phyloP scores from a whole-genome alignment of 2,329 filamentous ascomycete genomes.

The Lecanicillium sp. region DNA sequence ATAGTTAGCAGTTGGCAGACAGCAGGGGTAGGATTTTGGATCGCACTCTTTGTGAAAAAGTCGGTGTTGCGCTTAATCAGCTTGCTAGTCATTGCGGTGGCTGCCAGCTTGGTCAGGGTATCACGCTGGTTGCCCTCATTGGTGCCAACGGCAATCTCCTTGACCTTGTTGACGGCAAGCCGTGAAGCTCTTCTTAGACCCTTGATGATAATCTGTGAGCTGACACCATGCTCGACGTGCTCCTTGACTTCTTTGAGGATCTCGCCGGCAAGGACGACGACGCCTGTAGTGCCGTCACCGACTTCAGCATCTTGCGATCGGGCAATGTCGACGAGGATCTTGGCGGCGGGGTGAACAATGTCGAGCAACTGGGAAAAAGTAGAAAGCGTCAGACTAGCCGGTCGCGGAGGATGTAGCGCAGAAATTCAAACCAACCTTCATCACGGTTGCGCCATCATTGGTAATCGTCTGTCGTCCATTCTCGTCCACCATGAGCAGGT shows the following conservation, averaged over 20 bases:
- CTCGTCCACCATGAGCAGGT: conserved; percentile 88
- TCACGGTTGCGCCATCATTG: conserved; percentile 97
- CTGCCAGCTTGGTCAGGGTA: conserved; percentile 81
- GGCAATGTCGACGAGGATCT: conserved; percentile 96
- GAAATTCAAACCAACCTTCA: conserved; percentile 61
- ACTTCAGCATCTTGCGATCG: conserved; percentile 99
- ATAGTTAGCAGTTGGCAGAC: conserved; percentile 18
- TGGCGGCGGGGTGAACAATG: conserved; percentile 93
- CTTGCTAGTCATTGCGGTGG: conserved; percentile 98
- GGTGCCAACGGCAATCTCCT: conserved; percentile 88
- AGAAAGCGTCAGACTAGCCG: conserved; percentile 2
- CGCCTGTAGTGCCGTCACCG: conserved; percentile 93
- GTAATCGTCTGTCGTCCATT: conserved; percentile 97
- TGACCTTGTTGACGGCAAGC: conserved; percentile 97
- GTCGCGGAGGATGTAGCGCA: background rate
- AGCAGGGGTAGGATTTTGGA: background rate
- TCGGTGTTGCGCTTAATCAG: conserved; percentile 93
- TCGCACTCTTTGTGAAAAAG: conserved; percentile 93
- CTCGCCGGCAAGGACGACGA: conserved; percentile 95
- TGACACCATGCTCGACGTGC: conserved; percentile 92
- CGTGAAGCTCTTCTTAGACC: conserved; percentile 77
- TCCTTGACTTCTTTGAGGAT: conserved; percentile 96
- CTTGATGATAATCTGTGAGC: conserved; percentile 96
- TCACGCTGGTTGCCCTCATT: conserved; percentile 77
- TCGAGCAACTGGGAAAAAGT: conserved; percentile 65